These are phyloP conservation scores for Elsinoe necatrix DNA, from an alignment of 2,329 filamentous ascomycete genomes.

Conservation along the genomic window DNA sequence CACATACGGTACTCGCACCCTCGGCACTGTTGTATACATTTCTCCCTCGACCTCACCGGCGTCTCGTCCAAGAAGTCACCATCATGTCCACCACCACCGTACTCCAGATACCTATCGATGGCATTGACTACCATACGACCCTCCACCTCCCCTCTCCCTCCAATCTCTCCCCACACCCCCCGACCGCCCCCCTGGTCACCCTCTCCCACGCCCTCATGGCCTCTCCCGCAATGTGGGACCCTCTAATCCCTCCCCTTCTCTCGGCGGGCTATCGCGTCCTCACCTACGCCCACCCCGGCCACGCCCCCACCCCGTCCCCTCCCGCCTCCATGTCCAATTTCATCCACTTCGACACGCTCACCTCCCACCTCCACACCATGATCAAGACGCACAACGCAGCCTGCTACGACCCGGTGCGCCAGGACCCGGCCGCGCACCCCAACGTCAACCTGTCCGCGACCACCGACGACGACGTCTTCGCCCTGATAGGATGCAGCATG, in stretches of 20 bases:
- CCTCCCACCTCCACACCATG: conserved; percentile 23
- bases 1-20: not conserved
- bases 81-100: conserved; percentile 13
- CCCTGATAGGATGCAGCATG: conserved; percentile 25
- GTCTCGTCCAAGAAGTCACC: not conserved
- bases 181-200: conserved; percentile 18
- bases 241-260: conserved; percentile 21
- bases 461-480: conserved; percentile 18
- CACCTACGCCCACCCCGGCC: conserved; percentile 26
- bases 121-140: conserved; percentile 23
- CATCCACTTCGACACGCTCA: conserved; percentile 23
- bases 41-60: not conserved
- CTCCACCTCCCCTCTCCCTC: conserved; percentile 18
- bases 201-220: conserved; percentile 27
- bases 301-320: conserved; percentile 22
- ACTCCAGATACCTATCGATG: conserved; percentile 17
- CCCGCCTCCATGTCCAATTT: conserved; percentile 9
- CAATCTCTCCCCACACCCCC: conserved; percentile 18
- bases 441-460: conserved; percentile 13
- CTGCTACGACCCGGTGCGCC: conserved; percentile 13
- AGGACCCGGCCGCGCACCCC: not conserved
- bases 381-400: not conserved
- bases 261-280: conserved; percentile 24
- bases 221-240: conserved; percentile 25
- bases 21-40: not conserved